These are phyloP conservation scores for Trametes sanguinea DNA, from an alignment of 768 basidiomycete genomes.

Conservation along the genomic window DNA sequence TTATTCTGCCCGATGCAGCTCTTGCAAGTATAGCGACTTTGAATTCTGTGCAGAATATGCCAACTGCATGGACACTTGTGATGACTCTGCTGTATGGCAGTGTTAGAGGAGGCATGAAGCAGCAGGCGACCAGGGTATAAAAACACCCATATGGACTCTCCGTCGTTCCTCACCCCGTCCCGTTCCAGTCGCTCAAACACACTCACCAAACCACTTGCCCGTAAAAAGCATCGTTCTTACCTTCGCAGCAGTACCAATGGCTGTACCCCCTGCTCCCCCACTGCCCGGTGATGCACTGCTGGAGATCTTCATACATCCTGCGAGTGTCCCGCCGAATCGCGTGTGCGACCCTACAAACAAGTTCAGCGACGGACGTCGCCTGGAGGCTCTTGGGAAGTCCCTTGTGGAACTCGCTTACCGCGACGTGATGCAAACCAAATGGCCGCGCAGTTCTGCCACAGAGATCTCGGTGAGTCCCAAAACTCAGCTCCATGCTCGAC, in stretches of 20 bases:
- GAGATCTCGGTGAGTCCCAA: background rate
- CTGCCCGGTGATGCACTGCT: conserved; percentile 6
- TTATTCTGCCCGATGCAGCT: too few relatives aligned
- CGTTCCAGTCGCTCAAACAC: background rate
- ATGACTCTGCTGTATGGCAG: too few relatives aligned
- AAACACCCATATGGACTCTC: too few relatives aligned
- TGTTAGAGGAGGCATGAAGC: too few relatives aligned
- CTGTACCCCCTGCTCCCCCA: conserved; percentile 2
- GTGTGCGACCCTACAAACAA: background rate
- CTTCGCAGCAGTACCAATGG: background rate
- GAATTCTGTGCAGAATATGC: too few relatives aligned
- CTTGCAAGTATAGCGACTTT: too few relatives aligned
- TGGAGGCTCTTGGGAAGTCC: background rate
- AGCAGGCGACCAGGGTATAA: too few relatives aligned
- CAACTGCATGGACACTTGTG: too few relatives aligned
- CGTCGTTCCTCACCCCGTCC: too few relatives aligned
- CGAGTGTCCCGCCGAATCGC: background rate
- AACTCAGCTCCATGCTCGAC: too few relatives aligned
- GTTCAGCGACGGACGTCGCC: conserved; percentile 4
- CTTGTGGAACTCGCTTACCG: conserved; percentile 4
- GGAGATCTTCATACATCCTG: conserved; percentile 10
- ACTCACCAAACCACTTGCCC: background rate
- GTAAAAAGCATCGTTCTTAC: background rate
- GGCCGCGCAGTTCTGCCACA: background rate
- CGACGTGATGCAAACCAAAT: background rate